phyloP scores from a whole-genome alignment of 1,139 yeast species.

The Torulaspora globosa region DNA sequence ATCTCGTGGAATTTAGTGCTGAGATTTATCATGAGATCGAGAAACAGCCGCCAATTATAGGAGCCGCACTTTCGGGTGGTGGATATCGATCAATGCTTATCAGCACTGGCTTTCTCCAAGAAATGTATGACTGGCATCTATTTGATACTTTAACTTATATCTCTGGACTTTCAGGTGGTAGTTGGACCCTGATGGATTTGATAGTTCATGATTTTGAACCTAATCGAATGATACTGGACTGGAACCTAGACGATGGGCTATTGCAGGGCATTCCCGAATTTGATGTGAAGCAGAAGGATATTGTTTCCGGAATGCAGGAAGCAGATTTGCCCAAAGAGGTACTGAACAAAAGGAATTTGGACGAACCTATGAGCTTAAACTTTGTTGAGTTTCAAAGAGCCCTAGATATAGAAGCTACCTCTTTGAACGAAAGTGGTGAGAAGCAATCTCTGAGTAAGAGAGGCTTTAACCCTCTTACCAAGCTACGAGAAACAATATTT shows the following conservation, averaged over 20 bases:
- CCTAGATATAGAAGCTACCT: constrained; percentile 5
- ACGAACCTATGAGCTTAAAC: not conserved
- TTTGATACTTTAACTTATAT: constrained; percentile 53
- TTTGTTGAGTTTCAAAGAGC: constrained; percentile 6
- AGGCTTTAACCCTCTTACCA: constrained; percentile 22
- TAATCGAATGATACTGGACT: constrained; percentile 37
- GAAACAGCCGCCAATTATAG: constrained; percentile 42
- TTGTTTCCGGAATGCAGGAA: constrained; percentile 19
- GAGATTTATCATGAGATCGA: constrained; percentile 30
- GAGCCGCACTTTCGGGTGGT: constrained; percentile 67
- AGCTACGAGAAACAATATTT: constrained; percentile 18
- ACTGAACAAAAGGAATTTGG: constrained; percentile 4
- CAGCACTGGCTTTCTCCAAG: constrained; percentile 59
- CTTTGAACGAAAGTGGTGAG: not conserved
- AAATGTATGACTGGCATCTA: constrained; percentile 52
- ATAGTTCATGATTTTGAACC: constrained; percentile 46
- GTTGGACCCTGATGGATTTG: constrained; percentile 56
- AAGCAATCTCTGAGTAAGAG: constrained; percentile 27
- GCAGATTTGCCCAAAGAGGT: constrained; percentile 16
- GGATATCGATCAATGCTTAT: constrained; percentile 66
- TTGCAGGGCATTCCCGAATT: constrained; percentile 52
- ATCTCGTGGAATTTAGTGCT: constrained; percentile 42
- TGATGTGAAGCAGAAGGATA: constrained; percentile 35
- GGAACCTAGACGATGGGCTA: constrained; percentile 49
- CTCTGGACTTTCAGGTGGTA: constrained; percentile 68